These are phyloP conservation scores for Albugo candida DNA, from an alignment of 352 stramenopile genomes.

Conservation along the genomic window DNA sequence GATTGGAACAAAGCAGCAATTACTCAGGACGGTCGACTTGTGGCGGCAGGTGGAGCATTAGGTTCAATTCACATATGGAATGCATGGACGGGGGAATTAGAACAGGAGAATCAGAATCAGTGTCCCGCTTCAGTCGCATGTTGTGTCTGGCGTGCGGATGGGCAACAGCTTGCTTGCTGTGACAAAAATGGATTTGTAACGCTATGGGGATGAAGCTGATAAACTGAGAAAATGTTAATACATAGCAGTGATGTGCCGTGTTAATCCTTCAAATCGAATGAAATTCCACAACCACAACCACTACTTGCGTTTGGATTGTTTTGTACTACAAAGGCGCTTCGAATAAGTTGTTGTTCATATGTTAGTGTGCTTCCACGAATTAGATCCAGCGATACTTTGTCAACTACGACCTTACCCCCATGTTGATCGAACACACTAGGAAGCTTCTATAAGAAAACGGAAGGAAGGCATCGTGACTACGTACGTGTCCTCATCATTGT, in stretches of 20 bases:
- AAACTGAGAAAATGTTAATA: neutral
- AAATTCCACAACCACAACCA: constrained; percentile 93
- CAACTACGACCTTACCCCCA: constrained; percentile 75
- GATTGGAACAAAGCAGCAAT: constrained; percentile 64
- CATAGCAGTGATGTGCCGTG: neutral
- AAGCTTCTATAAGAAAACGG: neutral
- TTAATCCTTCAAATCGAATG: constrained; percentile 93
- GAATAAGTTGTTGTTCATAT: constrained; percentile 95
- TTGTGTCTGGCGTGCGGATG: constrained; percentile 56
- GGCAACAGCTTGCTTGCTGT: constrained; percentile 39
- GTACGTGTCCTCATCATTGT: constrained; percentile 31
- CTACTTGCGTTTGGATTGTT: constrained; percentile 94
- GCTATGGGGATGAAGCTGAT: constrained; percentile 36
- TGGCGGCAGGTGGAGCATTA: constrained; percentile 25
- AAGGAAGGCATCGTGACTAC: neutral
- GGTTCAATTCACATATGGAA: constrained; percentile 54
- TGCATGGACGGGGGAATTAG: constrained; percentile 21
- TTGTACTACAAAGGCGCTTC: constrained; percentile 87
- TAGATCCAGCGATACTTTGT: constrained; percentile 87
- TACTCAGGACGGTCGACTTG: constrained; percentile 41
- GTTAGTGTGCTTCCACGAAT: constrained; percentile 88
- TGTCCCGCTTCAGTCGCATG: constrained; percentile 41
- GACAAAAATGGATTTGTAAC: constrained; percentile 70
- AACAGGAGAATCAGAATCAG: constrained; percentile 35
- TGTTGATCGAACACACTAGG: constrained; percentile 73